Base-by-base conservation (phyloP, 179 eudicot genomes). In the Silene noctiflora region DNA sequence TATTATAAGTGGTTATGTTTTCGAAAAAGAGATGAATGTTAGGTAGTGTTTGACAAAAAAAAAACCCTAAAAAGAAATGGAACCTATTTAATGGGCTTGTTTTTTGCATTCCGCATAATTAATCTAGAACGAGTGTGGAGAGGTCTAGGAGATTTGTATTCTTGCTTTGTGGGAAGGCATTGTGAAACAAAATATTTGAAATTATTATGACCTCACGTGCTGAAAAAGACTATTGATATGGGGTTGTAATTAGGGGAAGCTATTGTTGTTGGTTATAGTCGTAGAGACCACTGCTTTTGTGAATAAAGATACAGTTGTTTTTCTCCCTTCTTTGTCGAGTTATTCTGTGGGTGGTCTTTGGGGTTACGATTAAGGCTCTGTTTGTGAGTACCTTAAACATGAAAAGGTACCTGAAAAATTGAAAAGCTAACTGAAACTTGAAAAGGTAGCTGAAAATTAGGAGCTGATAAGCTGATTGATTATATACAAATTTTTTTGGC, bases 111-210 rank as follows among this genome's bases (percentile, higher is more conserved):
- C 60, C 21, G 48, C 48, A 46, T 56, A 12, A 56, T 9, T 56
- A 56, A 16, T 17, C 21, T 9, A n/a, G 60, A 56, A 56, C 10
- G 16, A 56, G 60, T 19, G 20, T 44, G 35, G 58, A 46, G 72
- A 68, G 55, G 55, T 42, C 17, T 68, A 68, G 27, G 22, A 67
- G 13, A 69, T 51, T 44, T 69, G 5, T 42, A 19, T 69, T 68
- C n/a, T 22, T 67, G 24, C 53, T 67, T 19, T 35, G 69, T 66
- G 51, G 17, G 19, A 67, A n/a, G 53, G 17, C 55, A 35, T 67
- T 67, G 17, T 67, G 55, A 42, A 39, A 20, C 27, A n/a, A 39
- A 39, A 20, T 11, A 46, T n/a, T 67, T n/a, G 25, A 19, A 24
- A 19, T 67, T 39, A 10, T 67, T 46, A 46, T 5, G 55, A 67